Conservation (phyloP, 2,329 filamentous ascomycete genomes). For the Fusarium sp. region DNA sequence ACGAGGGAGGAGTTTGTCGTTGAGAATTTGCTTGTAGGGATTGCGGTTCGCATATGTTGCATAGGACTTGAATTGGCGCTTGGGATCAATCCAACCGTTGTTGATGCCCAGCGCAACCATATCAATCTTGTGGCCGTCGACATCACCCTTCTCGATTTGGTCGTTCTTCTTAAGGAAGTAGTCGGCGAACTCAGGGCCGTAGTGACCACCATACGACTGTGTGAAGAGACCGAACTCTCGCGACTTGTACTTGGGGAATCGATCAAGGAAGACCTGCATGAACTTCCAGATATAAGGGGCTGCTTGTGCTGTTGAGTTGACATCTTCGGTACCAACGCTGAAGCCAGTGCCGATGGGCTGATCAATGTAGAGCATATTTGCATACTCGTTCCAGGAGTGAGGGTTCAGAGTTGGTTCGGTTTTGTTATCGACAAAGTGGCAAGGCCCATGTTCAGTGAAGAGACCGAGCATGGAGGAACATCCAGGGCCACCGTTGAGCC, state of each 20-base stretch:
- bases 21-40: slow-evolving; percentile 51
- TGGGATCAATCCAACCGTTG: slow-evolving; percentile 68
- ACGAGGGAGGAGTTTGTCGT: slow-evolving; percentile 30
- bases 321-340: slow-evolving; percentile 47
- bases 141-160: slow-evolving; percentile 59
- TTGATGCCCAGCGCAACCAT: slow-evolving; percentile 69
- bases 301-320: slow-evolving; percentile 51
- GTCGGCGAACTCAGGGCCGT: slow-evolving; percentile 67
- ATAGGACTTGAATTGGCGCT: slow-evolving; percentile 53
- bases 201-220: slow-evolving; percentile 70
- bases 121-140: slow-evolving; percentile 59
- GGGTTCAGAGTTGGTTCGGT: slow-evolving; percentile 62
- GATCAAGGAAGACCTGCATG: slow-evolving; percentile 71
- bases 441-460: slow-evolving; percentile 81
- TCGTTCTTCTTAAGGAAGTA: slow-evolving; percentile 71
- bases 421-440: slow-evolving; percentile 68
- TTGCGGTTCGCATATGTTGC: slow-evolving; percentile 53
- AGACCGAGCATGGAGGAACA: slow-evolving; percentile 57
- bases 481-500: slow-evolving; percentile 59
- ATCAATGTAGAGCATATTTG: slow-evolving; percentile 79
- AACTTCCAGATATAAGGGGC: slow-evolving; percentile 64
- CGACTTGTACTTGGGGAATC: slow-evolving; percentile 73
- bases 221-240: slow-evolving; percentile 69
- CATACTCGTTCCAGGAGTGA: slow-evolving; percentile 73
- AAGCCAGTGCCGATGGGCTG: slow-evolving; percentile 62